Conservation (phyloP, 1,284 basidiomycete genomes). For the Omphalotus olearius region DNA sequence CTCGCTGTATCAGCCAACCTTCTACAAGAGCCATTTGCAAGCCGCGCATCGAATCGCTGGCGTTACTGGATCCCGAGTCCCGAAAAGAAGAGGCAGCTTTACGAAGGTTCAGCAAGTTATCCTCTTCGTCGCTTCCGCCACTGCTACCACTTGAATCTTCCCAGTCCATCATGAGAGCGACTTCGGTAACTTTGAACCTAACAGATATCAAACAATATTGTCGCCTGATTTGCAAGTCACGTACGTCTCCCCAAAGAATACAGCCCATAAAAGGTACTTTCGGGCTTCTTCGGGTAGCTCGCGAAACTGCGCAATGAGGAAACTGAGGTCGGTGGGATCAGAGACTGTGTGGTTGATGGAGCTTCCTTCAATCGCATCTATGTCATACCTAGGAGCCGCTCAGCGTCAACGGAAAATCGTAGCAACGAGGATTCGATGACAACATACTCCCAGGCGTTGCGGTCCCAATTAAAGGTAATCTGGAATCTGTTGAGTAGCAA, state of each 20-base stretch:
- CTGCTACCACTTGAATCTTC: slow-evolving; percentile 50
- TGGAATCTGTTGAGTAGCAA: slow-evolving; percentile 19
- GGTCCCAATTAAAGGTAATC: slow-evolving; percentile 59
- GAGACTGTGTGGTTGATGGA: slow-evolving; percentile 46
- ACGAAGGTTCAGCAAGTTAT: slow-evolving; percentile 47
- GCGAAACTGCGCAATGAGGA: slow-evolving; percentile 52
- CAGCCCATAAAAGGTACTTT: slow-evolving; percentile 65
- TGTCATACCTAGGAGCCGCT: slow-evolving; percentile 40
- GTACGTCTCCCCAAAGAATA: slow-evolving; percentile 66
- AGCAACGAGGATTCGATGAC: neutral
- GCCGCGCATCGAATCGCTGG: slow-evolving; percentile 62
- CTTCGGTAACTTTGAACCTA: slow-evolving; percentile 68
- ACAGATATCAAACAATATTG: slow-evolving; percentile 2
- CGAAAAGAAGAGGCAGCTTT: slow-evolving; percentile 41
- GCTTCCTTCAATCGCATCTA: slow-evolving; percentile 49
- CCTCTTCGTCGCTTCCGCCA: slow-evolving; percentile 48
- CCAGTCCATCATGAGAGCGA: slow-evolving; percentile 68
- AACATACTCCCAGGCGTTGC: slow-evolving; percentile 59
- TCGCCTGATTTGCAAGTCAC: slow-evolving; percentile 17
- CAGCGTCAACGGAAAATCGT: neutral
- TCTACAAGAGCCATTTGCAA: slow-evolving; percentile 62
- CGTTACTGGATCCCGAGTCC: slow-evolving; percentile 32
- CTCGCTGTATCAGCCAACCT: slow-evolving; percentile 67
- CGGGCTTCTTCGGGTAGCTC: slow-evolving; percentile 60
- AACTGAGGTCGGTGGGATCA: slow-evolving; percentile 59